Percentiles rank a stretch among this genome's conserved stretches.
Evolutionary conservation across 2,329 filamentous ascomycete genomes (phyloP).

Genomic region (Colletotrichum sp.): DNA sequence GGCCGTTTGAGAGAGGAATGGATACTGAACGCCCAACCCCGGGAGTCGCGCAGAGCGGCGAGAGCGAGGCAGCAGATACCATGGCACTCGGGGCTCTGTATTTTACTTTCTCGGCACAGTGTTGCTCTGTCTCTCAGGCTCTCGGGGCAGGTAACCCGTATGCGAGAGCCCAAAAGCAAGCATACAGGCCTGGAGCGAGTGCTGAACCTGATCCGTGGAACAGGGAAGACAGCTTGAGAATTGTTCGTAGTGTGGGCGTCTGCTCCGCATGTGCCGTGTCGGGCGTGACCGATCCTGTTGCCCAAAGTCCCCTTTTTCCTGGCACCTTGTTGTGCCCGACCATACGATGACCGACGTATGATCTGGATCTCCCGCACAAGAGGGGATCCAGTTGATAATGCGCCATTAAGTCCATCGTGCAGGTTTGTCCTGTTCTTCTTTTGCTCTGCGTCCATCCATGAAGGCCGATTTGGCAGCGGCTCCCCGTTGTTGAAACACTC

Average conservation of each 20-base stretch:
- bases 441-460: not conserved
- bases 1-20: not conserved
- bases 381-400: not conserved
- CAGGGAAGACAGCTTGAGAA: not conserved
- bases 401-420: not conserved
- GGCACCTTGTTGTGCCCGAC: not conserved
- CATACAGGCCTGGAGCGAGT: not conserved
- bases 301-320: not conserved
- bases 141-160: not conserved
- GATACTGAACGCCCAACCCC: not conserved
- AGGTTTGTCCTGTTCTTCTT: not conserved
- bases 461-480: not conserved
- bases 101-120: not conserved
- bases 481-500: slow-evolving; percentile 16
- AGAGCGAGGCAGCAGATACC: not conserved
- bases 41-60: not conserved
- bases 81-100: not conserved
- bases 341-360: slow-evolving; percentile 2
- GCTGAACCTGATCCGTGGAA: not conserved
- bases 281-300: not conserved
- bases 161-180: not conserved
- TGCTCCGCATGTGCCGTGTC: slow-evolving; percentile 10
- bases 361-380: not conserved
- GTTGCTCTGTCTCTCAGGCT: not conserved
- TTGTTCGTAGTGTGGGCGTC: not conserved